Base-by-base conservation (phyloP, 805 yeast species). In the Kodamaea neixiangensis region DNA sequence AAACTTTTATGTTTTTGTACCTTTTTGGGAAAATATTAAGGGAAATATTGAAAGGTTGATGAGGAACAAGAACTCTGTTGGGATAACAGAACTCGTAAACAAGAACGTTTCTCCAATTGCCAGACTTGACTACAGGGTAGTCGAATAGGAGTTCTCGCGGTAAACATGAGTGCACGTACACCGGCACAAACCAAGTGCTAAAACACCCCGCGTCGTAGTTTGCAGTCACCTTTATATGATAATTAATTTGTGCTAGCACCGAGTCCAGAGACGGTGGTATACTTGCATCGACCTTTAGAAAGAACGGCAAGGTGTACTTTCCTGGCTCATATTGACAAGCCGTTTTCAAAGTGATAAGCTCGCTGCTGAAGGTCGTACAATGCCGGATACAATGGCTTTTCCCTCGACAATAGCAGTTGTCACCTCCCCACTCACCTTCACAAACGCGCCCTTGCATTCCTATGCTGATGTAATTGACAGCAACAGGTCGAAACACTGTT, bases 51-150 rank as follows among this genome's bases (percentile, higher is more conserved):
- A 47, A 58, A 1, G 53, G 52, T 6, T 29, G 14, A 14, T 51
- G 50, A 18, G 55, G 61, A 21, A 54, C 55, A 7, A 58, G 59
- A 11, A 58, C 39, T 33, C 58, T 55, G 47, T 50, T 51, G 35
- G 51, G 61, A 33, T 53, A 49, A 15, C 46, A 41, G 33, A 55
- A 55, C 37, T 59, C 61, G 39, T 59, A 59, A 10, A 57, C 47
- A 3, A 60, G 45, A 13, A 57, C 20, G 29, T 54, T 48, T 37
- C 61, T 40, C 63, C 63, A 60, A 42, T 56, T 57, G 2, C 63
- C 63, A 1, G 57, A 47, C n/a, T 55, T 58, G 22, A 54, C 45
- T 6, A 59, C 38, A 10, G 60, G 52, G 20, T 17, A 33, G 20
- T 47, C 51, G 3, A 19, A 15, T 3, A 38, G 29, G 6, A 17